Base-by-base conservation (phyloP, 768 basidiomycete genomes). In the Termitomyces sp. region DNA sequence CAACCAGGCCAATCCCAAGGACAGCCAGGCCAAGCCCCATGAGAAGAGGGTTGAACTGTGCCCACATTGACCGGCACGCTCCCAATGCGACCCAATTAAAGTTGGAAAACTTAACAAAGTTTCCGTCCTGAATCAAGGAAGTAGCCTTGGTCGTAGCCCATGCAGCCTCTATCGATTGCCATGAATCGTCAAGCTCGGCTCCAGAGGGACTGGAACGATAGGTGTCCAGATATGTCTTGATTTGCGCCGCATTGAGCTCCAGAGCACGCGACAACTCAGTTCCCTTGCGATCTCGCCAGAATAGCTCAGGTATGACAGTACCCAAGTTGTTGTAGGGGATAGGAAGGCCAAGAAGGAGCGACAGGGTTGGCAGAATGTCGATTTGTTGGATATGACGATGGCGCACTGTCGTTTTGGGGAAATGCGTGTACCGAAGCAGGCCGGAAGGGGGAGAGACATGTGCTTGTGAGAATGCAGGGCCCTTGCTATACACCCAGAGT, bases 301-400 rank as follows among this genome's bases (percentile, higher is more conserved):
- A 98, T 10, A 96, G 75, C 69, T 98, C 96, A 0, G 97, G 96
- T 36, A 99, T 92, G 61, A 97, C 76, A 5, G 81, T 86, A 0
- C 97, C 97, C 10, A 99, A 87, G 66, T 96, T 98, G 73, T 96
- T 97, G 77, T 89, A 98, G 0, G 97, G 97, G 45, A 99, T 91
- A 0, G 96, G 94, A 2, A 97, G 78, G 14, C 97, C 96, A 10
- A 98, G 86, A 15, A 97, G 83, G 17, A 98, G 85, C 0, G 94
- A 88, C 20, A 98, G 74, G 0, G 94, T 88, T 0, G 96, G 94
- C 0, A 97, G 83, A 51, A 99, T 79, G 73, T 98, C 96, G 63
- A 98, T 96, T 74, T 99, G 97, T 67, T 96, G 90, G 57, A 96
- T 82, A 10, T 80, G 78, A 17, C 95, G 85, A 69, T 83, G 83